Conservation (phyloP, 139 green algal species). For the Tetradesmus lagerheimii region DNA sequence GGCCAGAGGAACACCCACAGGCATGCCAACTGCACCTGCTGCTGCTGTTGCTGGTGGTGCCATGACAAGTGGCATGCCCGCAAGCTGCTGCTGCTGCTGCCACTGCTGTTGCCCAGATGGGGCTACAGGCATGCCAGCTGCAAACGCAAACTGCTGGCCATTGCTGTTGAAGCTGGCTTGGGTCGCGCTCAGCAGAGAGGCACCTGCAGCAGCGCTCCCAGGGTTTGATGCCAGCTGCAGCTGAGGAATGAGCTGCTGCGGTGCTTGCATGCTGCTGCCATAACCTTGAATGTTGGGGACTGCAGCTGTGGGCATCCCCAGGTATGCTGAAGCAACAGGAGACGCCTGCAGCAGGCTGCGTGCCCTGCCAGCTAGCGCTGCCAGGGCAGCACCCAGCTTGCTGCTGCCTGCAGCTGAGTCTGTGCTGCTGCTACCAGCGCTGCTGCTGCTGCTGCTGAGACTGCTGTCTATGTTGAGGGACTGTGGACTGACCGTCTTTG, state of each 20-base stretch:
- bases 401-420: background rate
- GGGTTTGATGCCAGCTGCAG: background rate
- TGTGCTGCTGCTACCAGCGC: background rate
- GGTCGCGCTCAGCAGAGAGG: background rate
- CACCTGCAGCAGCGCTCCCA: background rate
- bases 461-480: background rate
- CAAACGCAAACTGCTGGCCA: background rate
- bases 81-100: background rate
- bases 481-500: background rate
- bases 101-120: background rate
- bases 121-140: background rate
- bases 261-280: background rate
- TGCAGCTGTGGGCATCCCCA: background rate
- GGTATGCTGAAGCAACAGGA: background rate
- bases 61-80: background rate
- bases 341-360: background rate
- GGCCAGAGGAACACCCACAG: background rate
- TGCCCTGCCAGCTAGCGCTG: background rate
- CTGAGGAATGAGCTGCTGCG: background rate
- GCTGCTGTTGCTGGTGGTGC: slow-evolving; percentile 12
- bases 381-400: slow-evolving; percentile 5
- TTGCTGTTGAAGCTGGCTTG: slow-evolving; percentile 5
- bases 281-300: background rate
- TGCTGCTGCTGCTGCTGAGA: background rate
- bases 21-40: background rate